Evolutionary conservation across 352 stramenopile genomes (phyloP).

Genomic region (Globisporangium irregulare): DNA sequence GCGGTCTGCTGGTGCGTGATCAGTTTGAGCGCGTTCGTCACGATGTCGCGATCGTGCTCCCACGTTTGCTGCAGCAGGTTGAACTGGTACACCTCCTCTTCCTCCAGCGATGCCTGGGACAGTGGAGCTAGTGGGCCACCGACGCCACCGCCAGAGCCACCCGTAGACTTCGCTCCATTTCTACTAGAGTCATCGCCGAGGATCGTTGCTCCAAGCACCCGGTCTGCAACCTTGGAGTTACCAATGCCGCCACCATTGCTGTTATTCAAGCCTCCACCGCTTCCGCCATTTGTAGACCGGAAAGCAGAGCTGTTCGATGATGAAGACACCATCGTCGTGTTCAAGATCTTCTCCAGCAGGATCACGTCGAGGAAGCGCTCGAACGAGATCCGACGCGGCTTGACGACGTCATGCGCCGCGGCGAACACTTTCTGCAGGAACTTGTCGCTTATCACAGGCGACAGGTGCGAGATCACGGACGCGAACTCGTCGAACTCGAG

Average conservation of each 20-base stretch:
- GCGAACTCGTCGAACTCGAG: slow-evolving; percentile 79
- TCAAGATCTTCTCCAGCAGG: slow-evolving; percentile 50
- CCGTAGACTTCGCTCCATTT: not conserved
- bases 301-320: not conserved
- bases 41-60: slow-evolving; percentile 50
- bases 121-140: not conserved
- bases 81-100: slow-evolving; percentile 79
- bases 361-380: slow-evolving; percentile 57
- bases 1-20: slow-evolving; percentile 63
- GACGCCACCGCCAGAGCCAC: not conserved
- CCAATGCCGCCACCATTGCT: not conserved
- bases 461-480: slow-evolving; percentile 52
- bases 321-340: slow-evolving; percentile 16
- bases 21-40: slow-evolving; percentile 39
- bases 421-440: slow-evolving; percentile 61
- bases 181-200: slow-evolving; percentile 12
- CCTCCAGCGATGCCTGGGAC: slow-evolving; percentile 24
- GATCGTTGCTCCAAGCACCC: not conserved
- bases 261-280: not conserved
- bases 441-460: slow-evolving; percentile 48
- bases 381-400: slow-evolving; percentile 61
- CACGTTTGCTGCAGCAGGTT: slow-evolving; percentile 65
- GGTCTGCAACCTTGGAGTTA: slow-evolving; percentile 11
- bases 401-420: slow-evolving; percentile 54
- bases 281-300: slow-evolving; percentile 4